A percentile compares a stretch with the other conserved stretches of the same genome.
These are phyloP conservation scores for Patellifolia procumbens DNA, from an alignment of 179 eudicot genomes.

Conservation along the genomic window DNA sequence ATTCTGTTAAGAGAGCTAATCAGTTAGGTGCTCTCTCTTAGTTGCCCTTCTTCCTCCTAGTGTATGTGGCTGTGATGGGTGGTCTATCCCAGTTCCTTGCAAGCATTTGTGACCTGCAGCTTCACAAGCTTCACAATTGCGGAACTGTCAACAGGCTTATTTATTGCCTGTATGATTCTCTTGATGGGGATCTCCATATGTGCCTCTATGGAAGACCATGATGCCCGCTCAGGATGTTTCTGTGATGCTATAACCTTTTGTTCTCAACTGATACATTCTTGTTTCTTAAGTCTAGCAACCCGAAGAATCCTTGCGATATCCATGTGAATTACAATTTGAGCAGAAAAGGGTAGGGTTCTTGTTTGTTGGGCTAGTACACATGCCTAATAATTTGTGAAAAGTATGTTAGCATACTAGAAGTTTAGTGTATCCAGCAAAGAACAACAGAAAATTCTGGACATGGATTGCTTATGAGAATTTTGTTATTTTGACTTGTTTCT, in stretches of 20 bases:
- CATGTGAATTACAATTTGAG: neutral
- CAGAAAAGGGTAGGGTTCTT: neutral
- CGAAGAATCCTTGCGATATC: neutral
- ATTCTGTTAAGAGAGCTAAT: too few species aligned
- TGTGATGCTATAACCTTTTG: neutral
- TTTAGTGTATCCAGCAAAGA: neutral
- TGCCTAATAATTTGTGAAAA: neutral
- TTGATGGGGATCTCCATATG: too few species aligned
- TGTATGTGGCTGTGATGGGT: too few species aligned
- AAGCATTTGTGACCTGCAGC: too few species aligned
- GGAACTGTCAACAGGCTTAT: too few species aligned
- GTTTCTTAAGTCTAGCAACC: neutral
- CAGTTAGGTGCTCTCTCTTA: too few species aligned
- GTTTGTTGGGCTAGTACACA: neutral
- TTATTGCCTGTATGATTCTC: too few species aligned
- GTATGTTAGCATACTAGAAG: neutral
- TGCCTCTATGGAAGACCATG: too few species aligned
- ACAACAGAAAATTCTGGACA: neutral
- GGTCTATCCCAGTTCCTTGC: too few species aligned
- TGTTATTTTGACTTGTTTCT: neutral
- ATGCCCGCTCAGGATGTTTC: neutral
- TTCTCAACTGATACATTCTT: neutral
- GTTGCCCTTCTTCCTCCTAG: too few species aligned
- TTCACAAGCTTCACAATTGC: too few species aligned
- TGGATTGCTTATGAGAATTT: neutral